Conservation (phyloP, 75 land plant genomes). For the Pseudotsuga menziesii region DNA sequence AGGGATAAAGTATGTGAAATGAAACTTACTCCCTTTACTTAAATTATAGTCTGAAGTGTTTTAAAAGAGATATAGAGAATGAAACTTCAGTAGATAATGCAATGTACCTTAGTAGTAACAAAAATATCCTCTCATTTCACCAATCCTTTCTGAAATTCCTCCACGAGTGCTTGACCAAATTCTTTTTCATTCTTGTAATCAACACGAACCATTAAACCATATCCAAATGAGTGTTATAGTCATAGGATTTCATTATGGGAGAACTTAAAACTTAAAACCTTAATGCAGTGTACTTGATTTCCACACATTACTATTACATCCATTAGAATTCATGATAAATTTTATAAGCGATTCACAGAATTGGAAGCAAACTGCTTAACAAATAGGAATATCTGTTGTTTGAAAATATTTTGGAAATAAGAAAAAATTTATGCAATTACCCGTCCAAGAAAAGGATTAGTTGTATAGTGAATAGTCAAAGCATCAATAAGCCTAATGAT, state of each 20-base stretch:
- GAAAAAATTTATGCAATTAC: no score
- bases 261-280: neutral
- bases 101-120: constrained; percentile 80
- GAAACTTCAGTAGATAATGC: constrained; percentile 7
- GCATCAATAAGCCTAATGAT: no score
- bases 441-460: no score
- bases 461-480: no score
- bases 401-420: constrained; percentile 3
- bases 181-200: constrained; percentile 95
- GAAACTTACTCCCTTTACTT: neutral
- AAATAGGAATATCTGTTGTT: neutral
- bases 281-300: neutral
- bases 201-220: constrained; percentile 48
- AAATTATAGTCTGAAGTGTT: constrained; percentile 3
- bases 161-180: constrained; percentile 89
- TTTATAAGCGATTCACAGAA: neutral
- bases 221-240: neutral
- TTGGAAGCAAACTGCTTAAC: neutral
- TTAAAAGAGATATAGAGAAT: neutral
- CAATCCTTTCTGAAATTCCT: constrained; percentile 67
- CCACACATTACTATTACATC: neutral
- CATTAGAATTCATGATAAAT: neutral
- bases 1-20: neutral
- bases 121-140: constrained; percentile 94
- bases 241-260: neutral